phyloP scores from a whole-genome alignment of 2,329 filamentous ascomycete genomes.

The Daldinia eschscholtzii region DNA sequence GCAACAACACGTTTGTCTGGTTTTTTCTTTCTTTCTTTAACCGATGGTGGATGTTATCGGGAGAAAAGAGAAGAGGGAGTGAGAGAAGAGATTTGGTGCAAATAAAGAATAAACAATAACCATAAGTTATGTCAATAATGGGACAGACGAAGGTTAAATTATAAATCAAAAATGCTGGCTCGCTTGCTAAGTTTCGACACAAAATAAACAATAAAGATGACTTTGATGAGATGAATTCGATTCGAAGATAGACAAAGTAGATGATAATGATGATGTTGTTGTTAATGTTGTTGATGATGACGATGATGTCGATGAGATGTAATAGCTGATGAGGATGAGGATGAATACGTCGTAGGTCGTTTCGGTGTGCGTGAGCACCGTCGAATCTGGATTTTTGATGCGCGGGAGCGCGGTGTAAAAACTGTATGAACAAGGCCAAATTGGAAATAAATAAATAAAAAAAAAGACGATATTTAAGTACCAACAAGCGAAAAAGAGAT shows the following conservation, averaged over 20 bases:
- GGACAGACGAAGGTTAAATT: conserved; percentile 42
- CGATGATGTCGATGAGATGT: conserved; percentile 12
- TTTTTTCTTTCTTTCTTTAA: conserved; percentile 11
- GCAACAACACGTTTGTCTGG: conserved; percentile 45
- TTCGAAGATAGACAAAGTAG: conserved; percentile 48
- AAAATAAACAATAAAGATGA: conserved; percentile 41
- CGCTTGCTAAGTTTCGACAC: conserved; percentile 54
- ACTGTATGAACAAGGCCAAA: conserved; percentile 50
- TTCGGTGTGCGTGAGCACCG: conserved; percentile 54
- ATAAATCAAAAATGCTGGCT: conserved; percentile 56
- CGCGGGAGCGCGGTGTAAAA: conserved; percentile 50
- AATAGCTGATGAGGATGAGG: conserved; percentile 20
- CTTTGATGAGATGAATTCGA: conserved; percentile 24
- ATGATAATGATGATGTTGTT: conserved; percentile 24
- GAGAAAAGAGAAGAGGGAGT: conserved; percentile 7
- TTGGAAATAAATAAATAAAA: background rate
- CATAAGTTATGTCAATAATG: conserved; percentile 37
- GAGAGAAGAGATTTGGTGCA: conserved; percentile 7
- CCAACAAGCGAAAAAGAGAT: conserved; percentile 30
- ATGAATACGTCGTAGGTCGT: conserved; percentile 40
- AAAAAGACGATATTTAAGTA: conserved; percentile 50
- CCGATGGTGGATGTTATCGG: conserved; percentile 33
- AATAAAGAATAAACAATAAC: conserved; percentile 14
- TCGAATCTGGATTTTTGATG: conserved; percentile 52
- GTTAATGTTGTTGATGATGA: conserved; percentile 26